A percentile compares a stretch with the other conserved stretches of the same genome.
Conservation (phyloP, 805 yeast species). For the Sungouiozyma ichnusensis region DNA sequence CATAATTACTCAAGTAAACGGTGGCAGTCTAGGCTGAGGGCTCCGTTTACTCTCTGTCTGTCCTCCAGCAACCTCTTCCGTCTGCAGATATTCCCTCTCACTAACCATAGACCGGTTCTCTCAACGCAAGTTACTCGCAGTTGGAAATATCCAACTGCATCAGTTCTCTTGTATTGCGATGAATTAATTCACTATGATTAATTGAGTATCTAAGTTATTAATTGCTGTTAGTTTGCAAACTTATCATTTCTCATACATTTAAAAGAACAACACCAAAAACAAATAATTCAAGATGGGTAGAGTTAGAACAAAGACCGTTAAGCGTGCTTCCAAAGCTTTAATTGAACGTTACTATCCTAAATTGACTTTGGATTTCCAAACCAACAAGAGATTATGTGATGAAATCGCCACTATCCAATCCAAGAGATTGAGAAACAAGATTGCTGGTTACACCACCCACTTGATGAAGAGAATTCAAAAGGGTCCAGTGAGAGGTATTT, state of each 20-base stretch:
- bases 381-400: conserved; percentile 98
- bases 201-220: background rate
- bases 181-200: background rate
- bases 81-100: background rate
- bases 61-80: too few species aligned
- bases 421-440: conserved; percentile 99
- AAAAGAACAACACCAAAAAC: background rate
- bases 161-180: background rate
- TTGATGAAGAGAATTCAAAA: conserved; percentile 99
- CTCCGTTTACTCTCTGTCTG: too few species aligned
- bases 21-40: too few species aligned
- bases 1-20: too few species aligned
- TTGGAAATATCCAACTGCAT: background rate
- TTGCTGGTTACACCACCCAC: conserved; percentile 99
- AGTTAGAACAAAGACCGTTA: conserved; percentile 99
- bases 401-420: conserved; percentile 99
- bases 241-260: background rate
- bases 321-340: conserved; percentile 99
- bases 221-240: background rate
- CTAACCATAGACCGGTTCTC: background rate
- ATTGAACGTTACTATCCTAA: conserved; percentile 99
- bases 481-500: conserved; percentile 99
- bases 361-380: conserved; percentile 97
- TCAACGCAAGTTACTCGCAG: background rate
- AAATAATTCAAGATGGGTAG: conserved; percentile 63